These are phyloP conservation scores for Dentipellis sp. DNA, from an alignment of 768 basidiomycete genomes.

Conservation along the genomic window DNA sequence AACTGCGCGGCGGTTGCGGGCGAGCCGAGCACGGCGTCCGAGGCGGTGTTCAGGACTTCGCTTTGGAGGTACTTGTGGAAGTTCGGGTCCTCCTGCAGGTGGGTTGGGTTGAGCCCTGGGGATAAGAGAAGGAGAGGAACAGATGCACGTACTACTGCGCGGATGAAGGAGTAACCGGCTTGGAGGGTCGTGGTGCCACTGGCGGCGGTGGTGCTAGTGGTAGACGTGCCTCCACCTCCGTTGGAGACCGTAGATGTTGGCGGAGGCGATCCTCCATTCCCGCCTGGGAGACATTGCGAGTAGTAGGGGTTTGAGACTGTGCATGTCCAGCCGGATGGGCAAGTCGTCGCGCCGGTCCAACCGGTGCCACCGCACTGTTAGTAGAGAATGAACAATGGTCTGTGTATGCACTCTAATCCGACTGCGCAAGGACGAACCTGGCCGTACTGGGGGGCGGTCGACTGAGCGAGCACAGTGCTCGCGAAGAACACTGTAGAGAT, in stretches of 20 bases:
- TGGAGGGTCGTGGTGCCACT: conserved; percentile 31
- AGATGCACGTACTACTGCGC: conserved; percentile 36
- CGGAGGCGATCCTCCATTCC: conserved; percentile 16
- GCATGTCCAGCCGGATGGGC: conserved; percentile 38
- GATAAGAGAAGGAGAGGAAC: neutral
- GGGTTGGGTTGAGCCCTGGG: neutral
- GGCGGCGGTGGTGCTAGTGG: conserved; percentile 17
- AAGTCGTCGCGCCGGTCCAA: conserved; percentile 35
- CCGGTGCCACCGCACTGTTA: neutral
- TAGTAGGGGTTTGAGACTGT: conserved; percentile 36
- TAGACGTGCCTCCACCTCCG: conserved; percentile 11
- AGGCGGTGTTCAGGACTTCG: conserved; percentile 31
- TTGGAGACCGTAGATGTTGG: conserved; percentile 13
- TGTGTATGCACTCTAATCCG: neutral
- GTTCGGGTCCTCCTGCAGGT: conserved; percentile 39
- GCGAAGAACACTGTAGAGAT: neutral
- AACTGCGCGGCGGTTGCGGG: conserved; percentile 48
- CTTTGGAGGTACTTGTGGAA: conserved; percentile 57
- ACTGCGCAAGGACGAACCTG: neutral
- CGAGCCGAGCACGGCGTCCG: conserved; percentile 41
- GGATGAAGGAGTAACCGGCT: conserved; percentile 46
- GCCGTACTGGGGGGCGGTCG: neutral
- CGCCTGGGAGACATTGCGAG: conserved; percentile 41
- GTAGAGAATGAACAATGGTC: neutral
- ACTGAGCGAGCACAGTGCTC: neutral